phyloP scores from a whole-genome alignment of 495 filamentous ascomycete species.

The Tuber umbilicatum region DNA sequence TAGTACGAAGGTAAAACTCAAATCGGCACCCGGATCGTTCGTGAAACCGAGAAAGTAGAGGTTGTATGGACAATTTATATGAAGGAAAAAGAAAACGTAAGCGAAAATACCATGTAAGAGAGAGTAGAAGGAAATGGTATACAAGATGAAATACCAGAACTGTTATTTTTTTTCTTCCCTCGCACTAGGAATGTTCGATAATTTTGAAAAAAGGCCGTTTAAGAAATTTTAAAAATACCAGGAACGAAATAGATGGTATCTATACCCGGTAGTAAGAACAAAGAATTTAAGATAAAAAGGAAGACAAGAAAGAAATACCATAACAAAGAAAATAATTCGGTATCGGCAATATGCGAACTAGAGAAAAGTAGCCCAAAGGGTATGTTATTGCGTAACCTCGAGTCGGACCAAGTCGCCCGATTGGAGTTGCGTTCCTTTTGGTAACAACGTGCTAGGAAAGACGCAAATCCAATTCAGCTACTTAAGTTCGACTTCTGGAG shows the following conservation, averaged over 20 bases:
- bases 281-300: neutral
- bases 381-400: neutral
- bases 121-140: neutral
- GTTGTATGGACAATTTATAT: neutral
- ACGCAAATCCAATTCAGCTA: neutral
- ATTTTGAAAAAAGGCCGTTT: neutral
- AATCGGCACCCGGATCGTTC: neutral
- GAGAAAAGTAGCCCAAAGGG: neutral
- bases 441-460: neutral
- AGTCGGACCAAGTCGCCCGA: no score
- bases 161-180: neutral
- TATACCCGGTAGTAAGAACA: neutral
- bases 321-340: neutral
- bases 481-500: neutral
- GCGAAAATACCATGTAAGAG: neutral
- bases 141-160: neutral
- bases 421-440: neutral
- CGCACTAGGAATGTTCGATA: neutral
- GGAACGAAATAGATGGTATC: neutral
- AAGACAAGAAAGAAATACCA: neutral
- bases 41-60: neutral
- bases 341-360: neutral
- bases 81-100: neutral
- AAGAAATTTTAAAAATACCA: neutral
- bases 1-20: neutral